These are phyloP conservation scores for Lichtheimia ramosa DNA, from an alignment of 371 early-diverging fungal species.

Conservation along the genomic window DNA sequence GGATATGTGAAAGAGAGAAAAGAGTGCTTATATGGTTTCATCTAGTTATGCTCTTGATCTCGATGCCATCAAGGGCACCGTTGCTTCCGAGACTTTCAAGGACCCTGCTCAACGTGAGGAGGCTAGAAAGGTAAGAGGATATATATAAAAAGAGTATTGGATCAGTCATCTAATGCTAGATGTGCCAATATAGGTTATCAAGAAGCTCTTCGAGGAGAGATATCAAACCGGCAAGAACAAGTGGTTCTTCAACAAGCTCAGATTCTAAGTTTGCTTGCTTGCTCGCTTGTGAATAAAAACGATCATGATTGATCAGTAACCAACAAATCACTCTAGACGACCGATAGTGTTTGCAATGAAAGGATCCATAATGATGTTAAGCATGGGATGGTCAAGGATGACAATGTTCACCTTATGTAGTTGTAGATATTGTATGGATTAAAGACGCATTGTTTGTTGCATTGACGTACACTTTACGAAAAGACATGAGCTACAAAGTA, in stretches of 20 bases:
- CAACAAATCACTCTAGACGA: no score
- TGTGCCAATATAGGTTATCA: slow-evolving; percentile 62
- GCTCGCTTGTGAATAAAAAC: slow-evolving; percentile 1
- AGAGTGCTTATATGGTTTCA: not conserved
- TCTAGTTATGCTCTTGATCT: slow-evolving; percentile 79
- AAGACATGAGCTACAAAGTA: no score
- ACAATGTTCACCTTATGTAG: no score
- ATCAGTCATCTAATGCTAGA: not conserved
- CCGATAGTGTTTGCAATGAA: no score
- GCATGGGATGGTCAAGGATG: no score
- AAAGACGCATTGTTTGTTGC: no score
- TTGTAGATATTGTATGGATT: no score
- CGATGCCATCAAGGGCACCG: slow-evolving; percentile 84
- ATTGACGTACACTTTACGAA: no score
- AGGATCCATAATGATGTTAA: no score
- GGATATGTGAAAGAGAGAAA: not conserved
- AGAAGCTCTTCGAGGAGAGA: slow-evolving; percentile 92
- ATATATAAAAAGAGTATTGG: not conserved
- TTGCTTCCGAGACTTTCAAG: slow-evolving; percentile 88
- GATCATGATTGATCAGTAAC: no score
- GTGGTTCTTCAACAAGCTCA: slow-evolving; percentile 99
- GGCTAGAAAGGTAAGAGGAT: slow-evolving; percentile 72
- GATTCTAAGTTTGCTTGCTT: slow-evolving; percentile 73
- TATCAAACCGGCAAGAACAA: slow-evolving; percentile 98
- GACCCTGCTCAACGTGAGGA: slow-evolving; percentile 91